phyloP scores from a whole-genome alignment of 2,329 filamentous ascomycete genomes.

The Colletotrichum sp. region DNA sequence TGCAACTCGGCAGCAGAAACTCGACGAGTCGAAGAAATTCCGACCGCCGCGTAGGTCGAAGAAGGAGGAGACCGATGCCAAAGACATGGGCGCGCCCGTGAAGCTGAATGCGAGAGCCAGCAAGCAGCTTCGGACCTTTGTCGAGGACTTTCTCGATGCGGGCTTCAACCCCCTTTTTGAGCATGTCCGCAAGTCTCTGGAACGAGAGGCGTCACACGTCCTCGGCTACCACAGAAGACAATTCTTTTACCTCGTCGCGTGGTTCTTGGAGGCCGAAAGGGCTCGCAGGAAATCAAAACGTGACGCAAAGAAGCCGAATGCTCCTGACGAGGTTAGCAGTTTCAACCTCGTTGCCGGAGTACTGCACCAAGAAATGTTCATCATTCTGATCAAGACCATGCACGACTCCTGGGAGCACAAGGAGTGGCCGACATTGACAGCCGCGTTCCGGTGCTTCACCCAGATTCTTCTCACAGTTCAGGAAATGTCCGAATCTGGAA shows the following conservation, averaged over 20 bases:
- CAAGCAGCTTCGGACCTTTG: slow-evolving; percentile 79
- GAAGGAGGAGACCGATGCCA: slow-evolving; percentile 67
- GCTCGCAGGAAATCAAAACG: slow-evolving; percentile 68
- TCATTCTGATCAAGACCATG: slow-evolving; percentile 84
- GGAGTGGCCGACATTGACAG: slow-evolving; percentile 84
- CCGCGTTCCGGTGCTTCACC: slow-evolving; percentile 92
- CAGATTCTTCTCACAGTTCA: slow-evolving; percentile 92
- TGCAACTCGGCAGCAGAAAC: slow-evolving; percentile 78
- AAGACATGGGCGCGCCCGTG: slow-evolving; percentile 78
- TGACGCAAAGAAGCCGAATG: slow-evolving; percentile 46
- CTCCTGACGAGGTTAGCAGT: slow-evolving; percentile 66
- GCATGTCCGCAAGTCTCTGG: slow-evolving; percentile 86
- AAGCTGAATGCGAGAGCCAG: slow-evolving; percentile 75
- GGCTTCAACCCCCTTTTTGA: slow-evolving; percentile 92
- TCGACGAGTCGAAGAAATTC: slow-evolving; percentile 91
- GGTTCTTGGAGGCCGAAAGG: slow-evolving; percentile 90
- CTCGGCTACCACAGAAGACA: slow-evolving; percentile 79
- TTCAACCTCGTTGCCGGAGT: slow-evolving; percentile 90
- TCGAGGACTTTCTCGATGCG: slow-evolving; percentile 92
- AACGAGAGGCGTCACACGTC: slow-evolving; percentile 85
- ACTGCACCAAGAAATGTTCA: slow-evolving; percentile 93
- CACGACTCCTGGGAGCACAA: slow-evolving; percentile 81
- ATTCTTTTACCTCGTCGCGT: slow-evolving; percentile 90
- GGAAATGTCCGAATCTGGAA: slow-evolving; percentile 83
- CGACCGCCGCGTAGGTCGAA: slow-evolving; percentile 74